Conservation (phyloP, 1,284 basidiomycete genomes). For the Pyrrhoderma lamaoense region DNA sequence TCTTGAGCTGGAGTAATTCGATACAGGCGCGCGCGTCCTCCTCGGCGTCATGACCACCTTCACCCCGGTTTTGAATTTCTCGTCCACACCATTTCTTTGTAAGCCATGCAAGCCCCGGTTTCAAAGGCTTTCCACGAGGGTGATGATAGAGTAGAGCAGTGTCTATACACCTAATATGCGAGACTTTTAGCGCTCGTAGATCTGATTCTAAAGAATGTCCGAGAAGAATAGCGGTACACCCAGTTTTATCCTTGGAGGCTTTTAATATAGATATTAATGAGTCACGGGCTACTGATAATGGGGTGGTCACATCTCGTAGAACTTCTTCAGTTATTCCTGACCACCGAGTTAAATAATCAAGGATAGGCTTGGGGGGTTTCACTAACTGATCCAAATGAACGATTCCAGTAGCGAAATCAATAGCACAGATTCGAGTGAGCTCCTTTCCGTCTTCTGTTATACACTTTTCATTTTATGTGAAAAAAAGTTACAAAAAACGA, state of each 20-base stretch:
- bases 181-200: conserved; percentile 74
- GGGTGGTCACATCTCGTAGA: conserved; percentile 63
- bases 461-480: conserved; percentile 43
- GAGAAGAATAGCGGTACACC: conserved; percentile 76
- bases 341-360: conserved; percentile 86
- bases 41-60: conserved; percentile 83
- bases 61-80: conserved; percentile 75
- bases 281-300: conserved; percentile 68
- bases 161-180: conserved; percentile 81
- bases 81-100: conserved; percentile 83
- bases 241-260: conserved; percentile 39
- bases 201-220: conserved; percentile 93
- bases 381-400: conserved; percentile 83
- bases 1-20: conserved; percentile 75
- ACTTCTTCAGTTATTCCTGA: conserved; percentile 82
- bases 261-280: conserved; percentile 51
- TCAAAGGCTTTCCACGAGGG: conserved; percentile 79
- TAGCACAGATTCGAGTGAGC: conserved; percentile 74
- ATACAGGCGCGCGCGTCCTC: conserved; percentile 86
- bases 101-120: conserved; percentile 89
- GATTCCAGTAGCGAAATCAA: conserved; percentile 65
- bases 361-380: conserved; percentile 73
- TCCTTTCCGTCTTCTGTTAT: conserved; percentile 83
- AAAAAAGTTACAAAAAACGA: not conserved
- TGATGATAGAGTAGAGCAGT: conserved; percentile 86